These are phyloP conservation scores for Russula foetens DNA, from an alignment of 768 basidiomycete genomes.

Conservation along the genomic window DNA sequence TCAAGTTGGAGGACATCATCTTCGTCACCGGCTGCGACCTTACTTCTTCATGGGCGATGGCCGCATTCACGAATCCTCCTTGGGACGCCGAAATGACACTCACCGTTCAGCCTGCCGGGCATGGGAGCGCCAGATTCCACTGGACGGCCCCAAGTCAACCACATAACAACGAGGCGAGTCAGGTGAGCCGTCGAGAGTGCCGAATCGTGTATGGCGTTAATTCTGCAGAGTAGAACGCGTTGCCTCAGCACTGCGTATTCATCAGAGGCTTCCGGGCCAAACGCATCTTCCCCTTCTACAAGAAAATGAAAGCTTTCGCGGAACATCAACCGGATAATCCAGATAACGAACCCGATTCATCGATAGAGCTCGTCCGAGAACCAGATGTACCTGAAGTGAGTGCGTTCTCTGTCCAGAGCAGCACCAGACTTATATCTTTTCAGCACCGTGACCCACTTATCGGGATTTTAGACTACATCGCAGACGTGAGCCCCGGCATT, in stretches of 20 bases:
- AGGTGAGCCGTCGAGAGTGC: not conserved
- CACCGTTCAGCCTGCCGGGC: not conserved
- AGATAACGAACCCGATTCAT: slow-evolving; percentile 6
- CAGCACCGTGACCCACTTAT: slow-evolving; percentile 15
- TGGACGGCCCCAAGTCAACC: not conserved
- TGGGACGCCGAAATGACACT: slow-evolving; percentile 6
- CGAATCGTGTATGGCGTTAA: not conserved
- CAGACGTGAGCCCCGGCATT: slow-evolving; percentile 1
- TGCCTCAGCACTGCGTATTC: slow-evolving; percentile 8
- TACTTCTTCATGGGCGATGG: slow-evolving; percentile 17
- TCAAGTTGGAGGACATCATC: slow-evolving; percentile 16
- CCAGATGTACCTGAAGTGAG: slow-evolving; percentile 7
- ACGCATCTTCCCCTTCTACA: slow-evolving; percentile 6
- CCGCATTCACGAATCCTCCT: slow-evolving; percentile 8
- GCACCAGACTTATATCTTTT: not conserved
- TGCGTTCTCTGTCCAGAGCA: not conserved
- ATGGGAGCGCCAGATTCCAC: not conserved
- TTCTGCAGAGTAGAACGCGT: not conserved
- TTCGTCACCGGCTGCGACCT: slow-evolving; percentile 19
- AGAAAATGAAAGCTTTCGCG: slow-evolving; percentile 3
- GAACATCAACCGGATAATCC: slow-evolving; percentile 1
- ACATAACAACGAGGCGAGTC: not conserved
- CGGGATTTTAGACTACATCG: slow-evolving; percentile 10
- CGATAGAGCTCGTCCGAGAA: slow-evolving; percentile 8
- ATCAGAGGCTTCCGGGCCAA: slow-evolving; percentile 17